Conservation (phyloP, 1,284 basidiomycete species). For the Tetrapyrgos nigripes region DNA sequence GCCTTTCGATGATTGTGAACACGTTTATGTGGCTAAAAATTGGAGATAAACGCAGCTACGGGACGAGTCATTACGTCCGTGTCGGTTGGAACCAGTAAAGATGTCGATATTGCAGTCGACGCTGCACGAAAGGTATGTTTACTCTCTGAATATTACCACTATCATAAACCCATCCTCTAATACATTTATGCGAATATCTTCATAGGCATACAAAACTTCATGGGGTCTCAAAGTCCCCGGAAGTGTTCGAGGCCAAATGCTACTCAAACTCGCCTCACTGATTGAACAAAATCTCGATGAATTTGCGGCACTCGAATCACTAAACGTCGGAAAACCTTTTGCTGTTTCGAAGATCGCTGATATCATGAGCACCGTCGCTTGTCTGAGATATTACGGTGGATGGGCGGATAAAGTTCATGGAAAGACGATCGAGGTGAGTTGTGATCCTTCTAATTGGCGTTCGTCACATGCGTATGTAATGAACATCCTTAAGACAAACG, state of each 20-base stretch:
- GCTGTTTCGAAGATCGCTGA: conserved; percentile 59
- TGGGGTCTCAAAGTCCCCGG: conserved; percentile 74
- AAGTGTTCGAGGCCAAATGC: conserved; percentile 61
- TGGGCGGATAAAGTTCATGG: conserved; percentile 72
- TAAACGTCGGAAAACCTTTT: conserved; percentile 67
- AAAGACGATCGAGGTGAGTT: conserved; percentile 58
- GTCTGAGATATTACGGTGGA: conserved; percentile 53
- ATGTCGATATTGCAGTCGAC: conserved; percentile 9
- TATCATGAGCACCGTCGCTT: conserved; percentile 51
- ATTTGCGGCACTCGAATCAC: conserved; percentile 73
- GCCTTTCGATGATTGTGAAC: not conserved
- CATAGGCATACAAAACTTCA: too few relatives aligned
- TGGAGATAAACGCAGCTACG: too few relatives aligned
- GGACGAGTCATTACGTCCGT: conserved; percentile 12
- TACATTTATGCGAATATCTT: too few relatives aligned
- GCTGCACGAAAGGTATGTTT: conserved; percentile 8
- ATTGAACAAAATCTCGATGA: conserved; percentile 75
- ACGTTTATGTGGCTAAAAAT: too few relatives aligned
- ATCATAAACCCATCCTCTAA: too few relatives aligned
- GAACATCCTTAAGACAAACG: conserved; percentile 48
- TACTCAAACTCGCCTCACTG: conserved; percentile 75
- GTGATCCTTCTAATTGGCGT: conserved; percentile 13
- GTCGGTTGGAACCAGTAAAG: conserved; percentile 11
- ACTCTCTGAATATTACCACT: too few relatives aligned
- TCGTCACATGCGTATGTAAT: not conserved